Percentiles rank a stretch among this genome's conserved stretches.
Evolutionary conservation across 768 basidiomycete species (phyloP).

Genomic region (Tricholoma furcatifolium): DNA sequence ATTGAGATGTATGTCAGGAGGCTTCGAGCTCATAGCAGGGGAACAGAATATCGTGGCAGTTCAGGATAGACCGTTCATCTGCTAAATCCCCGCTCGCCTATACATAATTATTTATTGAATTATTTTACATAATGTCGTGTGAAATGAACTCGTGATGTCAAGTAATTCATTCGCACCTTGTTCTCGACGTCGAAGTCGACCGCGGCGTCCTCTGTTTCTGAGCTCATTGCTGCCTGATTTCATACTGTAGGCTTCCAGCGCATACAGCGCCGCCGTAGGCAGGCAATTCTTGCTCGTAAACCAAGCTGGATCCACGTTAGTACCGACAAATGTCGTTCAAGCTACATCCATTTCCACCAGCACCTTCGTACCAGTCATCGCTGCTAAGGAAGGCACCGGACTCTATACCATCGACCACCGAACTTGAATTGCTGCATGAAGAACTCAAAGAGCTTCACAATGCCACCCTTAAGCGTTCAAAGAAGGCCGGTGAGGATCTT

Average conservation of each 20-base stretch:
- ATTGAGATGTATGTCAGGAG: conserved; percentile 25
- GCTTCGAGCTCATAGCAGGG: conserved; percentile 23
- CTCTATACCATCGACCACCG: conserved; percentile 67
- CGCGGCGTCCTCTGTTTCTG: conserved; percentile 20
- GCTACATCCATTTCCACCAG: conserved; percentile 48
- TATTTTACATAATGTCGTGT: conserved; percentile 14
- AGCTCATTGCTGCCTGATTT: conserved; percentile 5
- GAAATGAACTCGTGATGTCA: conserved; percentile 23
- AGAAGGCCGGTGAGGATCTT: conserved; percentile 77
- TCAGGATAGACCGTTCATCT: neutral
- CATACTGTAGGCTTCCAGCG: conserved; percentile 7
- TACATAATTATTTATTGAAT: conserved; percentile 13
- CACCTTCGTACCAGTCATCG: conserved; percentile 52
- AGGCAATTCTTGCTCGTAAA: neutral
- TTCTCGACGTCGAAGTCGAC: conserved; percentile 32
- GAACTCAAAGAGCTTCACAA: conserved; percentile 59
- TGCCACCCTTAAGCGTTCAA: conserved; percentile 57
- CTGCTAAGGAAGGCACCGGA: conserved; percentile 67
- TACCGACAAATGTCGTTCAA: conserved; percentile 56
- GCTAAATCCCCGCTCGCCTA: neutral
- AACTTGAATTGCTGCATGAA: conserved; percentile 61
- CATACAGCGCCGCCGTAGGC: conserved; percentile 9
- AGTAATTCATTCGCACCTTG: conserved; percentile 39
- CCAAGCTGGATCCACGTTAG: conserved; percentile 12
- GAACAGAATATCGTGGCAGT: neutral